Conservation (phyloP, 495 filamentous ascomycete genomes). For the Penicillium macrosclerotiorum region DNA sequence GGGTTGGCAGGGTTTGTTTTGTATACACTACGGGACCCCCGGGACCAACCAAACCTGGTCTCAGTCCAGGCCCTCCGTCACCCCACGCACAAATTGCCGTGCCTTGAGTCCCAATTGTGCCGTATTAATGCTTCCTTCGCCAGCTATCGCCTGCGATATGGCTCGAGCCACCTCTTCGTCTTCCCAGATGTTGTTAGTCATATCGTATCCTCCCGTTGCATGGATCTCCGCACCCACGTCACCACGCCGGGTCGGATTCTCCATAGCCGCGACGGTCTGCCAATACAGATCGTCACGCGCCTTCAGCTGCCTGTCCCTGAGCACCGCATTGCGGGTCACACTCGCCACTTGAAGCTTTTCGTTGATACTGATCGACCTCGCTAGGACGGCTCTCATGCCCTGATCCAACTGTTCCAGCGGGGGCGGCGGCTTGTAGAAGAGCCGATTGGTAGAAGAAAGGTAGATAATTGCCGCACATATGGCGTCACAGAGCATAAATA, state of each 20-base stretch:
- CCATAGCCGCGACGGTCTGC: conserved; percentile 46
- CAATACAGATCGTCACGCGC: conserved; percentile 57
- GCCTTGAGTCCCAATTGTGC: conserved; percentile 43
- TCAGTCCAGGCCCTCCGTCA: conserved; percentile 40
- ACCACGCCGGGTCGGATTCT: conserved; percentile 26
- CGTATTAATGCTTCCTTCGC: conserved; percentile 48
- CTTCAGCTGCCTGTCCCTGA: conserved; percentile 55
- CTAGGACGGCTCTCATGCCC: conserved; percentile 38
- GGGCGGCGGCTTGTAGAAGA: conserved; percentile 52
- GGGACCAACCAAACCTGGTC: too few species aligned
- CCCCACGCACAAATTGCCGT: conserved; percentile 43
- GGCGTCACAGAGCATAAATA: conserved; percentile 60
- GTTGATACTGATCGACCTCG: conserved; percentile 42
- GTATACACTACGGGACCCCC: too few species aligned
- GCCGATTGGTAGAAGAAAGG: conserved; percentile 72
- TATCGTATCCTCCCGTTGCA: conserved; percentile 13
- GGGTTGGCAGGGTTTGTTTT: too few species aligned
- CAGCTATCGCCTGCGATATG: conserved; percentile 48
- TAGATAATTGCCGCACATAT: conserved; percentile 64
- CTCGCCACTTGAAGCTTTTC: conserved; percentile 53
- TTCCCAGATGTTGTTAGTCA: conserved; percentile 45
- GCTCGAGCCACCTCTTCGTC: conserved; percentile 56
- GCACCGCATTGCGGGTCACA: conserved; percentile 56
- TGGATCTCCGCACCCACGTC: conserved; percentile 21
- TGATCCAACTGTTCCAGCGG: conserved; percentile 45